Evolutionary conservation across 257 asterid species (phyloP).

Genomic region (Solanum peruvianum): DNA sequence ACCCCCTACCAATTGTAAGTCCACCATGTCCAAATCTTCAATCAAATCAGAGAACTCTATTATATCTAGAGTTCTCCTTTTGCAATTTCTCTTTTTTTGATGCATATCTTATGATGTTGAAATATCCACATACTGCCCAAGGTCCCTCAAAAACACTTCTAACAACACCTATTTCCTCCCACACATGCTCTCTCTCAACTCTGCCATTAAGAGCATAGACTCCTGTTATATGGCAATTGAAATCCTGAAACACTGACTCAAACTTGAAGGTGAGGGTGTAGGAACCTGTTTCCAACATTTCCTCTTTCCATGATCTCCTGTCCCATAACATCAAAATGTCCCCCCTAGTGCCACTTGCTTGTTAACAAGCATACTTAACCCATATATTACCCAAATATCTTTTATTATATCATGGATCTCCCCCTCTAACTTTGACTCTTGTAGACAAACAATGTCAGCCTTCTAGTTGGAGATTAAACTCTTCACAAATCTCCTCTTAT

Average conservation of each 20-base stretch:
- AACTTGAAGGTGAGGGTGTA: too few relatives aligned
- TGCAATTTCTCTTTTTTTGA: too few relatives aligned
- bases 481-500: background rate
- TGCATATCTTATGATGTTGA: background rate
- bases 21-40: too few relatives aligned
- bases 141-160: background rate
- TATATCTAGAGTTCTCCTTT: too few relatives aligned
- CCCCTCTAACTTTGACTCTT: background rate
- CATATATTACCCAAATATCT: background rate
- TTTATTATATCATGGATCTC: background rate
- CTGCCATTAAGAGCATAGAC: background rate
- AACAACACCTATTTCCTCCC: background rate
- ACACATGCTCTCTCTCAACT: background rate
- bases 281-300: background rate
- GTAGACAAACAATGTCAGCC: background rate
- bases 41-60: too few relatives aligned
- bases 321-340: background rate
- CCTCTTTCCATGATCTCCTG: background rate
- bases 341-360: background rate
- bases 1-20: too few relatives aligned
- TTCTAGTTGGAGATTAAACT: background rate
- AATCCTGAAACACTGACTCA: background rate
- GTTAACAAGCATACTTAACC: background rate
- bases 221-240: background rate
- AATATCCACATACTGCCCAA: background rate